These are phyloP conservation scores for Fusarium xyrophilum DNA, from an alignment of 2,329 filamentous ascomycete genomes.

Conservation along the genomic window DNA sequence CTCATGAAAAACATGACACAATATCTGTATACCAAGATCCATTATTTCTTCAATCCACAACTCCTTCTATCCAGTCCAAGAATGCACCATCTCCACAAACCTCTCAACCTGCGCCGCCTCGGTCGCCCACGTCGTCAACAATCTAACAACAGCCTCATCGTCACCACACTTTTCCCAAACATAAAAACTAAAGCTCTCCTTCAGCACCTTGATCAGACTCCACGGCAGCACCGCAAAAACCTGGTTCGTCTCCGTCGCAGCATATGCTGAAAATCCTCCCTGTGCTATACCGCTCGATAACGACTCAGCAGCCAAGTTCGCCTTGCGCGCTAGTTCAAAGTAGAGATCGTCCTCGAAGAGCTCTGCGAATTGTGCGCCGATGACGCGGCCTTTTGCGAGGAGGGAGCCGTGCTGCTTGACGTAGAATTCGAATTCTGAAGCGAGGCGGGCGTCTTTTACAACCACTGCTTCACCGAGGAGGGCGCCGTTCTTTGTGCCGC, in stretches of 20 bases:
- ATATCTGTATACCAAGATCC: not conserved
- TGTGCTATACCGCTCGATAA: conserved; percentile 53
- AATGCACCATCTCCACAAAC: conserved; percentile 39
- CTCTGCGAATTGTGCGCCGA: conserved; percentile 58
- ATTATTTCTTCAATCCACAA: not conserved
- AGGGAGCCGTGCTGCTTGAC: conserved; percentile 60
- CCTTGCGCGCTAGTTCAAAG: conserved; percentile 54
- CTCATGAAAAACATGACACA: not conserved
- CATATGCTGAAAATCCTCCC: conserved; percentile 52
- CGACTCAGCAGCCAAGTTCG: conserved; percentile 53
- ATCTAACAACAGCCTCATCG: conserved; percentile 50
- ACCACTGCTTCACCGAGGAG: conserved; percentile 59
- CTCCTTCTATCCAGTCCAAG: conserved; percentile 5
- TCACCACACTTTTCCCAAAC: conserved; percentile 55
- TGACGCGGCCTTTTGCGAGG: conserved; percentile 56
- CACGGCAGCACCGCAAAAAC: conserved; percentile 56
- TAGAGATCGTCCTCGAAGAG: conserved; percentile 55
- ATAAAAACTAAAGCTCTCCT: conserved; percentile 55
- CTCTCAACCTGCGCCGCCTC: conserved; percentile 51
- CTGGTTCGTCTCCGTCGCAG: conserved; percentile 59
- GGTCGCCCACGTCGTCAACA: conserved; percentile 61
- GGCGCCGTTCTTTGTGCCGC: conserved; percentile 60
- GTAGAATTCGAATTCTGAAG: conserved; percentile 57
- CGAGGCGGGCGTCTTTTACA: conserved; percentile 51
- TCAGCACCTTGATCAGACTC: conserved; percentile 48